phyloP scores from a whole-genome alignment of 108 stramenopile genomes.

The Skeletonema tropicum region DNA sequence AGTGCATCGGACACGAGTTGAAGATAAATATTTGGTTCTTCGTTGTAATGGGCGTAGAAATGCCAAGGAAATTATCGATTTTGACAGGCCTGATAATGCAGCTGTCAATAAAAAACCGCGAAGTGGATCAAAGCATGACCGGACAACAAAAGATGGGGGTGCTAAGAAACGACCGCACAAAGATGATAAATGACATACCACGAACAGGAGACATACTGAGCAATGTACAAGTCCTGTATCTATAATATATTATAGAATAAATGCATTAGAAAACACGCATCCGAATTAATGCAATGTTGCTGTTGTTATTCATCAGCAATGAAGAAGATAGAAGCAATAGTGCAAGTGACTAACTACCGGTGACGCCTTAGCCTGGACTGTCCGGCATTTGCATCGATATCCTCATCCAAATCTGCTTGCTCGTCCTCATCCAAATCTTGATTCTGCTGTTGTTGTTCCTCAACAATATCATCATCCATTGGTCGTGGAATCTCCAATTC shows the following conservation, averaged over 20 bases:
- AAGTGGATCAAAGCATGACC: neutral
- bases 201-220: neutral
- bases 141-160: neutral
- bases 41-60: constrained; percentile 24
- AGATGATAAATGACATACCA: neutral
- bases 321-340: neutral
- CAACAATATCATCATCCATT: constrained; percentile 23
- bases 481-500: constrained; percentile 28
- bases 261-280: neutral
- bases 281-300: neutral
- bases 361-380: constrained; percentile 42
- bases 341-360: constrained; percentile 8
- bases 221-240: neutral
- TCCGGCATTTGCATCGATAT: constrained; percentile 14
- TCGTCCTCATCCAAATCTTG: neutral
- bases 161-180: neutral
- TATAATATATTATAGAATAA: no score
- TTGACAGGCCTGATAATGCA: neutral
- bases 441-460: neutral
- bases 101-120: neutral
- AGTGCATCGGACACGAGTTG: constrained; percentile 42
- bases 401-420: neutral
- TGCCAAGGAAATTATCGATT: constrained; percentile 39
- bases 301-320: neutral
- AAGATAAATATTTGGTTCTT: constrained; percentile 18